phyloP scores from a whole-genome alignment of 2,329 filamentous ascomycete genomes.

The Colletotrichum camelliae region DNA sequence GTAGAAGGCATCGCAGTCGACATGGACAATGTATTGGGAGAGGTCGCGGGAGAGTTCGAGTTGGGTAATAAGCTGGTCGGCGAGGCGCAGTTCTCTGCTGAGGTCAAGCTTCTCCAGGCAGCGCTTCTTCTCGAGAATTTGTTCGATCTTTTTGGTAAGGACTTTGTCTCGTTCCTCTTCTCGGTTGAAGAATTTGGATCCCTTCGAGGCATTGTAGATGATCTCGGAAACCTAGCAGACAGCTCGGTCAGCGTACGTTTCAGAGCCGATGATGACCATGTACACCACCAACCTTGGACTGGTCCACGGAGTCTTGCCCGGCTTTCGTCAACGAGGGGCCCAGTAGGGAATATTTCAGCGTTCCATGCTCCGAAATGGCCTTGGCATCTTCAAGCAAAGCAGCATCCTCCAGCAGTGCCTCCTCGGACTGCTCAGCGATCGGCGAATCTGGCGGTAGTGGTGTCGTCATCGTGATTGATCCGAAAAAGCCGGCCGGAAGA shows the following conservation, averaged over 20 bases:
- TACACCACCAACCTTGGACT: slow-evolving; percentile 68
- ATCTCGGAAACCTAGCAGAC: slow-evolving; percentile 81
- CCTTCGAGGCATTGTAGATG: slow-evolving; percentile 96
- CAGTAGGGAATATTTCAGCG: slow-evolving; percentile 87
- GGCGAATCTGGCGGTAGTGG: background rate
- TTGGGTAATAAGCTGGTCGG: slow-evolving; percentile 81
- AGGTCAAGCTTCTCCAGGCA: slow-evolving; percentile 80
- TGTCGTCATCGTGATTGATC: slow-evolving; percentile 17
- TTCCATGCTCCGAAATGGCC: slow-evolving; percentile 46
- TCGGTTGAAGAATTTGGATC: slow-evolving; percentile 93
- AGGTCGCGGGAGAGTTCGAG: slow-evolving; percentile 82
- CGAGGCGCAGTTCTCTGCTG: slow-evolving; percentile 72
- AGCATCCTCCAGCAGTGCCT: background rate
- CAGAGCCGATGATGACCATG: background rate
- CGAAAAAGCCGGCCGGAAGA: background rate
- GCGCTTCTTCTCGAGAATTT: slow-evolving; percentile 76
- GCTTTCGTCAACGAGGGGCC: slow-evolving; percentile 93
- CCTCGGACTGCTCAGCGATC: background rate
- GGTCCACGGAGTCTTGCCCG: slow-evolving; percentile 92
- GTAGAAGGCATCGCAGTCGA: slow-evolving; percentile 98
- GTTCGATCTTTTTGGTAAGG: slow-evolving; percentile 84
- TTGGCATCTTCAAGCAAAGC: background rate
- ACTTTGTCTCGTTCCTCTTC: slow-evolving; percentile 84
- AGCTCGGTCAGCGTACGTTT: background rate
- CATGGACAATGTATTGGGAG: slow-evolving; percentile 84